These are phyloP conservation scores for Chrysanthemum lavandulifolium DNA, from an alignment of 129 eudicot species.

Conservation along the genomic window DNA sequence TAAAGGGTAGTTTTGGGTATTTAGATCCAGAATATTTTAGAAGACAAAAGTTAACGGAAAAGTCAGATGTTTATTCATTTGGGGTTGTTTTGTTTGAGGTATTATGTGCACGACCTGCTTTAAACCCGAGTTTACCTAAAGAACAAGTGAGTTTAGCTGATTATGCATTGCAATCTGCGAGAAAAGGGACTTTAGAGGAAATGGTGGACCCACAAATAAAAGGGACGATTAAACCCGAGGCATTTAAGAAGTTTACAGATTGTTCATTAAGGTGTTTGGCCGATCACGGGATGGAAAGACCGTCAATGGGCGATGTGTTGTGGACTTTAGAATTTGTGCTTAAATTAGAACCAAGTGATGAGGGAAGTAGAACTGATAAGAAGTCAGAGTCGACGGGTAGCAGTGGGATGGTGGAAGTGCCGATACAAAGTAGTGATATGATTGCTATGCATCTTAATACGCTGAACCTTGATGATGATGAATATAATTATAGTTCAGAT, in stretches of 20 bases:
- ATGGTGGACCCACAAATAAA: slow-evolving; percentile 64
- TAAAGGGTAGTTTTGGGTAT: slow-evolving; percentile 74
- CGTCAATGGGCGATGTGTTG: slow-evolving; percentile 78
- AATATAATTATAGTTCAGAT: slow-evolving; percentile 16
- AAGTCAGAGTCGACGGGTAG: slow-evolving; percentile 21
- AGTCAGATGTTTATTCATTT: slow-evolving; percentile 69
- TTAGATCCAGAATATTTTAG: slow-evolving; percentile 72
- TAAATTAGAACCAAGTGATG: slow-evolving; percentile 39
- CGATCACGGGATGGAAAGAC: slow-evolving; percentile 66
- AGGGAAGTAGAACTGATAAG: slow-evolving; percentile 12
- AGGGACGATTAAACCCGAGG: slow-evolving; percentile 60
- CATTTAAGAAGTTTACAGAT: slow-evolving; percentile 55
- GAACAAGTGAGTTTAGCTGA: slow-evolving; percentile 80
- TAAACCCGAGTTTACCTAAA: slow-evolving; percentile 61
- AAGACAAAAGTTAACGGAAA: slow-evolving; percentile 64
- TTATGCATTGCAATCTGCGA: slow-evolving; percentile 54
- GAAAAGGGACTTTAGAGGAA: slow-evolving; percentile 58
- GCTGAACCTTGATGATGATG: slow-evolving; percentile 56
- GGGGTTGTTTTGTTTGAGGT: slow-evolving; percentile 78
- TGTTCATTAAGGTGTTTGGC: slow-evolving; percentile 60
- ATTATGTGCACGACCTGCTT: slow-evolving; percentile 75
- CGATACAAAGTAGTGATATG: slow-evolving; percentile 40
- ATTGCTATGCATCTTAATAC: slow-evolving; percentile 71
- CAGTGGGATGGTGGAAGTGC: slow-evolving; percentile 27
- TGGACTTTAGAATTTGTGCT: slow-evolving; percentile 67